A percentile compares a stretch with the other conserved stretches of the same genome.
phyloP scores from a whole-genome alignment of 2,329 filamentous ascomycete genomes.

The Akanthomyces uredinophilus region DNA sequence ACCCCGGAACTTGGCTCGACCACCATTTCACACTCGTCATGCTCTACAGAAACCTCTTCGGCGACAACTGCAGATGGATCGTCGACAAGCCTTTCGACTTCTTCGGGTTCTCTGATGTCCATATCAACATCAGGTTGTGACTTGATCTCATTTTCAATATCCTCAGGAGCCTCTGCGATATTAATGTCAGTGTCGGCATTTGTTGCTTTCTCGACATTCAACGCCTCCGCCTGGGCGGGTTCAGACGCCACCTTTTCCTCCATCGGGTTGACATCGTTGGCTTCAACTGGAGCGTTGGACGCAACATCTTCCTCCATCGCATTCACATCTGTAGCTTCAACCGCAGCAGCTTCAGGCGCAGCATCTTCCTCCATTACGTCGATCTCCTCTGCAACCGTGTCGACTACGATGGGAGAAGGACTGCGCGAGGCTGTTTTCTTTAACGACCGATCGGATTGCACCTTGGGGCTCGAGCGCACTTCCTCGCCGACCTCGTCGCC shows the following conservation, averaged over 20 bases:
- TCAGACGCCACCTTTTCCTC: not conserved
- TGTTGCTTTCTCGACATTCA: not conserved
- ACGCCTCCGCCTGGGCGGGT: not conserved
- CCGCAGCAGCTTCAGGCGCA: not conserved
- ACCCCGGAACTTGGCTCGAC: not conserved
- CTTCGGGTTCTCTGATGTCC: not conserved
- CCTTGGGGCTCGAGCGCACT: not conserved
- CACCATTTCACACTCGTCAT: not conserved
- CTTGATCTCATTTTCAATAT: not conserved
- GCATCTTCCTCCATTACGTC: not conserved
- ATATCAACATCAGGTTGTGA: conserved; percentile 1
- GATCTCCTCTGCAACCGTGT: not conserved
- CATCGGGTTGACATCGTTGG: not conserved
- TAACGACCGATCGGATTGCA: not conserved
- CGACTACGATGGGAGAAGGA: not conserved
- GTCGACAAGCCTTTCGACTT: not conserved
- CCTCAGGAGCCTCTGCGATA: not conserved
- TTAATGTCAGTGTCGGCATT: not conserved
- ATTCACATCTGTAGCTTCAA: not conserved
- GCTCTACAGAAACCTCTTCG: not conserved
- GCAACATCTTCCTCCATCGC: not conserved
- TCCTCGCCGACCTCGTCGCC: not conserved
- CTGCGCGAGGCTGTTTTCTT: not conserved
- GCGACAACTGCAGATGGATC: not conserved
- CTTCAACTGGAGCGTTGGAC: not conserved